These are phyloP conservation scores for Lactarius sanguifluus DNA, from an alignment of 768 basidiomycete species.

Conservation along the genomic window DNA sequence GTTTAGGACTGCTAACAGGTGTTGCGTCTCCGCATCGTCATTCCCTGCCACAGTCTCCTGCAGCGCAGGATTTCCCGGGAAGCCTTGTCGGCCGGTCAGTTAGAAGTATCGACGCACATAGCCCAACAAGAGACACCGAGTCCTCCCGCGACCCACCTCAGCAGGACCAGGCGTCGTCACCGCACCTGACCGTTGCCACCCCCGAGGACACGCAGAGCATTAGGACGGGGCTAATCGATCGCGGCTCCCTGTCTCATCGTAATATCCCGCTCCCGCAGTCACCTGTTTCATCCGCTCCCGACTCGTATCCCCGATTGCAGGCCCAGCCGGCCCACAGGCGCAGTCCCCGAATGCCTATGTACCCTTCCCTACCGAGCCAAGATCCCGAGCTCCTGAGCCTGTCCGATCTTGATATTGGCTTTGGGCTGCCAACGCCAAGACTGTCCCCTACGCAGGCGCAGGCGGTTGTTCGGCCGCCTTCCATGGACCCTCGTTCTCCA, in stretches of 20 bases:
- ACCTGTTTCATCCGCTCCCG: not conserved
- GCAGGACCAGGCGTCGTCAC: not conserved
- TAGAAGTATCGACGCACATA: not conserved
- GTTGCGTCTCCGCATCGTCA: not conserved
- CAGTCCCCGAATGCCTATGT: slow-evolving; percentile 3
- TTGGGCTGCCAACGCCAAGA: slow-evolving; percentile 6
- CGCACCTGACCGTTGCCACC: not conserved
- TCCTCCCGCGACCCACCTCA: not conserved
- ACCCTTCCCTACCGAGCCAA: slow-evolving; percentile 8
- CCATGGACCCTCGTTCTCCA: slow-evolving; percentile 20
- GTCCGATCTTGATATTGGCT: not conserved
- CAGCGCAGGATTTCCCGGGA: not conserved
- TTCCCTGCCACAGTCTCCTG: not conserved
- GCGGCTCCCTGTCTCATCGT: not conserved
- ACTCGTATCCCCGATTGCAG: not conserved
- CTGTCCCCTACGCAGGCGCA: slow-evolving; percentile 8
- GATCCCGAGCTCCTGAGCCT: not conserved
- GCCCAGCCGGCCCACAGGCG: slow-evolving; percentile 19
- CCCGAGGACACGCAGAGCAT: not conserved
- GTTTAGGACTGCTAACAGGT: slow-evolving; percentile 12
- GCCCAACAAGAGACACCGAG: not conserved
- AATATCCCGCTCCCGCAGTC: slow-evolving; percentile 15
- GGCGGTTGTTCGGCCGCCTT: slow-evolving; percentile 3
- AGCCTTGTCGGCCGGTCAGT: not conserved
- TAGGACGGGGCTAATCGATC: not conserved